Conservation (phyloP, 1,284 basidiomycete genomes). For the Sutorius eximius region DNA sequence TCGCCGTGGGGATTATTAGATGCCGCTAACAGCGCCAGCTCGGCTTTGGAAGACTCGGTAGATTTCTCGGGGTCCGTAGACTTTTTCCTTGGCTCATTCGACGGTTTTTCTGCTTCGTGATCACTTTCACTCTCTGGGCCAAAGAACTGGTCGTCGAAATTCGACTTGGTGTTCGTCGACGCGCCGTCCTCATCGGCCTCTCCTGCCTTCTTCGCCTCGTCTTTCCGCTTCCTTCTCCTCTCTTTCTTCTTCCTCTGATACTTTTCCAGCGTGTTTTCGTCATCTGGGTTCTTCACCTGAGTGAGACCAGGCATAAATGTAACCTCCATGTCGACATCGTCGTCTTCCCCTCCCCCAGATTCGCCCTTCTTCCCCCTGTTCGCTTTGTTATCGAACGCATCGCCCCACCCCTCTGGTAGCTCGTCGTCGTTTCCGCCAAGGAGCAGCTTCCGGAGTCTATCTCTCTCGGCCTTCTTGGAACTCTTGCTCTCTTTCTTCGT, state of each 20-base stretch:
- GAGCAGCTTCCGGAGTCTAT: conserved; percentile 69
- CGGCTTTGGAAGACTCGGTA: conserved; percentile 42
- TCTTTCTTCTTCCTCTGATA: conserved; percentile 89
- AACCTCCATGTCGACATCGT: conserved; percentile 84
- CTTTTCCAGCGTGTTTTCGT: conserved; percentile 81
- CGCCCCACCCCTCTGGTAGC: conserved; percentile 81
- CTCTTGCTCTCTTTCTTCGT: conserved; percentile 18
- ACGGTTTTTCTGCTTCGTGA: conserved; percentile 38
- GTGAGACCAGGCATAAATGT: conserved; percentile 87
- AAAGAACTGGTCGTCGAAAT: conserved; percentile 68
- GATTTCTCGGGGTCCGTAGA: conserved; percentile 10
- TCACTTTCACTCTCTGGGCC: conserved; percentile 45
- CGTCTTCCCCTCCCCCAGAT: conserved; percentile 40
- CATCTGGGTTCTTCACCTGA: conserved; percentile 50
- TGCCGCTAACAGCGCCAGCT: conserved; percentile 64
- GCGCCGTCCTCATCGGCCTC: conserved; percentile 26
- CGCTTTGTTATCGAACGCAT: conserved; percentile 25
- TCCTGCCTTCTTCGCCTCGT: conserved; percentile 47
- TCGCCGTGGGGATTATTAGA: conserved; percentile 56
- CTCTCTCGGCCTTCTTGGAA: conserved; percentile 52
- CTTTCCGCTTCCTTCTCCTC: conserved; percentile 79
- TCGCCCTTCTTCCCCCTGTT: conserved; percentile 5
- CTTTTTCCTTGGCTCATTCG: conserved; percentile 25
- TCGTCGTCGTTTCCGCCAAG: conserved; percentile 64
- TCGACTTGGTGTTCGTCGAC: conserved; percentile 25